Evolutionary conservation across 106 monocot genomes (phyloP), one percentile per base, ranked within the genome.

Genomic region (Platanthera zijinensis): DNA sequence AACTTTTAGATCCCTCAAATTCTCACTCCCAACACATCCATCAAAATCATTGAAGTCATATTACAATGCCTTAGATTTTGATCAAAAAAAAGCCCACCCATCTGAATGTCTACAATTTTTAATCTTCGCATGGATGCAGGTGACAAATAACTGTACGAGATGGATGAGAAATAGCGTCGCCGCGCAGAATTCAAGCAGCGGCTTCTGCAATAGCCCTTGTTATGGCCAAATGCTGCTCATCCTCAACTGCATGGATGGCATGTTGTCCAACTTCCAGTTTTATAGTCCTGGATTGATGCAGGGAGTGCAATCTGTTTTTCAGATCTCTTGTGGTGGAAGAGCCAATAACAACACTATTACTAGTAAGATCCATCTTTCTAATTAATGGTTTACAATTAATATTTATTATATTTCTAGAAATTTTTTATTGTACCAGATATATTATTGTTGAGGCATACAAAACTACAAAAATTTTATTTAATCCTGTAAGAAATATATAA

Each of bases 191-290:
- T 6, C 74, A 15, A 75, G 51, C 0, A 51, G 4, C 17, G 14
- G 50, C 0, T 80, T 80, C 61, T 80, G 80, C 39, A 19, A 62
- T 13, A 67, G 74, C 15, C 74, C 80, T 54, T 80, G 80, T n/a
- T 74, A 5, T n/a, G 80, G 80, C 12, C 80, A 80, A 3, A 74
- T 67, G 52, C 74, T 80, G 74, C 52, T 80, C 51, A 52, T 75
- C 49, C 66, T 80, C 14, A 68, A 10, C 19, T 80, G 80, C 74
- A 28, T 75, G 64, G 74, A 80, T 18, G 80, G 67, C 1, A 75
- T 80, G 7, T 74, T 80, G 17, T 52, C 80, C 5, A 80, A 80
- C 28, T 80, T 80, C 57, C 30, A 61, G 25, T 80, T 75, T 49
- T 80, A 80, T n/a, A 67, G 46, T 50, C 66, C 80, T 3, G 32